A percentile compares a stretch with the other conserved stretches of the same genome.
Evolutionary conservation across 23 red algal species (phyloP).

Genomic region (Gracilaria gracilis): DNA sequence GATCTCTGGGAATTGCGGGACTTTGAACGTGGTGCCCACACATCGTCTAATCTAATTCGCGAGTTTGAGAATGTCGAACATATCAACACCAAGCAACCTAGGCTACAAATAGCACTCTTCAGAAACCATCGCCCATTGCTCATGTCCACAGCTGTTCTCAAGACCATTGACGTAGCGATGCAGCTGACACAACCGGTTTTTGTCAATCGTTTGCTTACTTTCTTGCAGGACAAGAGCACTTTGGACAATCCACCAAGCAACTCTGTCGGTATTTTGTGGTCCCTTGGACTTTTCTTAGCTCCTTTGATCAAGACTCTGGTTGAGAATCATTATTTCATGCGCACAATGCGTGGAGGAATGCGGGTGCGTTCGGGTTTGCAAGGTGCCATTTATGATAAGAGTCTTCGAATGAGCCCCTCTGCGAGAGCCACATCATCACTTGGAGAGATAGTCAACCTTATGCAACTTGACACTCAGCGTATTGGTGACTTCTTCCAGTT

Average conservation of each 20-base stretch:
- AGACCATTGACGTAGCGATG: constrained; percentile 74
- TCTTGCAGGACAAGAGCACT: constrained; percentile 25
- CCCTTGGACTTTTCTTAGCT: constrained; percentile 70
- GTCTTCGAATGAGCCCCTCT: constrained; percentile 77
- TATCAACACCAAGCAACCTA: not conserved
- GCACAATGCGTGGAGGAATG: constrained; percentile 81
- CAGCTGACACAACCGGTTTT: constrained; percentile 72
- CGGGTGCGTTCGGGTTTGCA: constrained; percentile 85
- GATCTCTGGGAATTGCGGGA: constrained; percentile 81
- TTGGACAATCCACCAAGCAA: not conserved
- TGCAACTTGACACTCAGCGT: constrained; percentile 96
- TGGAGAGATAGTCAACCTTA: constrained; percentile 98
- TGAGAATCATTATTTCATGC: constrained; percentile 90
- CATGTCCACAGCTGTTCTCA: constrained; percentile 67
- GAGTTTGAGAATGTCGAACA: constrained; percentile 30
- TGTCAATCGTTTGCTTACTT: constrained; percentile 62
- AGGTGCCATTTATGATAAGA: constrained; percentile 93
- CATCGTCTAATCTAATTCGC: constrained; percentile 32
- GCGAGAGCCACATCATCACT: constrained; percentile 80
- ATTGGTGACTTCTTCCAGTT: constrained; percentile 91
- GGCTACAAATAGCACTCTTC: constrained; percentile 25
- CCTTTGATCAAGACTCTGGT: constrained; percentile 81
- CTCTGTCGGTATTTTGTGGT: constrained; percentile 50
- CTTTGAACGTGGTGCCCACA: constrained; percentile 41
- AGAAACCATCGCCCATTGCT: constrained; percentile 42